These are phyloP conservation scores for Leccinum barrowsii DNA, from an alignment of 768 basidiomycete species.

Conservation along the genomic window DNA sequence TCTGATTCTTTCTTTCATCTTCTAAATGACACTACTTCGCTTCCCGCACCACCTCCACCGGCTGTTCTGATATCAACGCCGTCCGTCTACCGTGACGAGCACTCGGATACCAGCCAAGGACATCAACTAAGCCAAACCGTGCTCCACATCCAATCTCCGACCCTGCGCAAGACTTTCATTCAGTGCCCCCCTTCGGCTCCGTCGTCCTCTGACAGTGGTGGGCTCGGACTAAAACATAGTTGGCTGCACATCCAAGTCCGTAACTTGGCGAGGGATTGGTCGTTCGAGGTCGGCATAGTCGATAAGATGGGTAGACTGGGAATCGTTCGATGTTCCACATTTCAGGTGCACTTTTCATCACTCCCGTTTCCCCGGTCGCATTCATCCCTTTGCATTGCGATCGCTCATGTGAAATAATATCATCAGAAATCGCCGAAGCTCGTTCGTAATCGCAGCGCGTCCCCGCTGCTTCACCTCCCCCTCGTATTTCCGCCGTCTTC, in stretches of 20 bases:
- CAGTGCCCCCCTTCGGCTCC: constrained; percentile 48
- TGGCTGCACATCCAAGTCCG: constrained; percentile 79
- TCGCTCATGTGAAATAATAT: constrained; percentile 7
- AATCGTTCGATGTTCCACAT: constrained; percentile 67
- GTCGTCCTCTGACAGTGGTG: constrained; percentile 16
- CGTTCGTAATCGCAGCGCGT: constrained; percentile 34
- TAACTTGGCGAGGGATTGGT: constrained; percentile 64
- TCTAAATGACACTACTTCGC: constrained; percentile 54
- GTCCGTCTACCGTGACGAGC: constrained; percentile 26
- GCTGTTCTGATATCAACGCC: constrained; percentile 44
- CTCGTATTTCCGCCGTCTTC: constrained; percentile 57
- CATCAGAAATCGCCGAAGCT: constrained; percentile 54
- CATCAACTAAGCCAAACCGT: constrained; percentile 58
- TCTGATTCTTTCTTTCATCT: constrained; percentile 64
- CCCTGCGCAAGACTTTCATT: constrained; percentile 62
- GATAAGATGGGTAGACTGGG: constrained; percentile 61
- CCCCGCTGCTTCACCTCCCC: constrained; percentile 68
- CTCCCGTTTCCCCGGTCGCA: constrained; percentile 1
- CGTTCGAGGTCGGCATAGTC: constrained; percentile 71
- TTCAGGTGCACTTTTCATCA: constrained; percentile 53
- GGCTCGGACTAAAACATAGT: constrained; percentile 60
- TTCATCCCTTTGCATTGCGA: background rate
- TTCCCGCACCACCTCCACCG: constrained; percentile 45
- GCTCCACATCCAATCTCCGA: constrained; percentile 78
- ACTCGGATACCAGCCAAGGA: constrained; percentile 31